Evolutionary conservation across 1,284 basidiomycete genomes (phyloP), one percentile per base, ranked within the genome.

Genomic region (Polyporus tsugae): DNA sequence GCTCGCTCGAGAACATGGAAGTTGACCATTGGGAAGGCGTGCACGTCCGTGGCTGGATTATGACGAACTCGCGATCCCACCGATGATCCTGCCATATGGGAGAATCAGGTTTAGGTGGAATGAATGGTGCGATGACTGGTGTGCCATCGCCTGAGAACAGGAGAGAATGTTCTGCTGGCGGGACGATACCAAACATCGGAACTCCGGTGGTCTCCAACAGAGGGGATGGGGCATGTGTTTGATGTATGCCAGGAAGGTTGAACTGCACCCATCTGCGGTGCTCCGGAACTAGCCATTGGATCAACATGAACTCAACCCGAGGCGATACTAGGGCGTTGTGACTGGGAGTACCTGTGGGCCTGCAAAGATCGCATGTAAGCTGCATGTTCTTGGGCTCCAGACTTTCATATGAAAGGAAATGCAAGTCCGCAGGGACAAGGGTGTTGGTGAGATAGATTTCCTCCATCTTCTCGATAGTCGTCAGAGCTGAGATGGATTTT

Each of bases 351-450:
- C 46, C 46, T 22, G 46, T 25, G 7, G 46, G n/a, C 46, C 46
- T 22, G n/a, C 46, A n/a, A 11, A 49, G 46, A 22, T 49, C 46
- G n/a, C n/a, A 7, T 7, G 46, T 49, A 25, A 49, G 46, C 22
- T 49, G n/a, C n/a, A n/a, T 49, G 22, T 49, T 49, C 46, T 22
- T 49, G 46, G 46, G 46, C 22, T 49, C 46, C 22, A 49, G n/a
- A 49, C 46, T 49, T 25, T 49, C 25, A 22, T 49, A 49, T 11
- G 46, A 49, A 25, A 49, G 46, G 22, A 49, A 49, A 9, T 49
- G n/a, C 5, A n/a, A 25, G 4, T 49, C 46, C 7, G 46, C 46
- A 2, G 46, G 46, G 9, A 49, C 46, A 49, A 49, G 46, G 6
- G 46, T 49, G 46, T 49, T 49, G 46, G n/a, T 19, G 46, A 49